Conservation (phyloP, 2,329 filamentous ascomycete species). For the Drechslera avenae region DNA sequence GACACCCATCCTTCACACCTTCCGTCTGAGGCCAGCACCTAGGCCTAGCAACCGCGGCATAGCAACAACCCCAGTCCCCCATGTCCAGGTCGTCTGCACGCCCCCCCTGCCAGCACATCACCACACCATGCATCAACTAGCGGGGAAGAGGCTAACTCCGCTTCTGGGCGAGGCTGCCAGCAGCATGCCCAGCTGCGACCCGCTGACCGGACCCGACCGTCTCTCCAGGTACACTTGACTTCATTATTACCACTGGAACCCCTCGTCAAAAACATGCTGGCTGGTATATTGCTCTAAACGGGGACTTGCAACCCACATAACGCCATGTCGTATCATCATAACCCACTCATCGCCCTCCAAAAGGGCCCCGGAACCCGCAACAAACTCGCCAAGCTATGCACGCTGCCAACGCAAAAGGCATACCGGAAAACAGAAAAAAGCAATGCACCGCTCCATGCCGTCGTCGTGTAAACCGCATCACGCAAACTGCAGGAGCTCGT, state of each 20-base stretch:
- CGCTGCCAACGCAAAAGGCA: slow-evolving; percentile 8
- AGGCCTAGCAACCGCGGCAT: slow-evolving; percentile 4
- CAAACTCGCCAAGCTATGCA: background rate
- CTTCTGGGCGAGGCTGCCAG: slow-evolving; percentile 6
- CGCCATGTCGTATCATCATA: slow-evolving; percentile 19
- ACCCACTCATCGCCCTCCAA: background rate
- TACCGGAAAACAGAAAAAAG: slow-evolving; percentile 6
- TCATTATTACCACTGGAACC: background rate
- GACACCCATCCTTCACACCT: slow-evolving; percentile 2
- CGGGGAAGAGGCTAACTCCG: slow-evolving; percentile 9
- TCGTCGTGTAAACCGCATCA: background rate
- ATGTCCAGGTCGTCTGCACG: background rate
- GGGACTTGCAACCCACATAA: slow-evolving; percentile 6
- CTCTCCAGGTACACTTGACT: background rate
- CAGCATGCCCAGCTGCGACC: no score
- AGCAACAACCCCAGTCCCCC: background rate
- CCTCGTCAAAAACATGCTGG: slow-evolving; percentile 10
- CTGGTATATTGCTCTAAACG: slow-evolving; percentile 28
- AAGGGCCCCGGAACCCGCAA: background rate
- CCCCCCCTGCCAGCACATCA: slow-evolving; percentile 14
- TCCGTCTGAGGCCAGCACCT: background rate
- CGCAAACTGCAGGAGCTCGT: slow-evolving; percentile 11
- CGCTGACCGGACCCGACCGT: background rate
- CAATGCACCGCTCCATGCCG: background rate
- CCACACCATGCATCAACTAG: slow-evolving; percentile 17